Evolutionary conservation across 768 basidiomycete genomes (phyloP), one percentile per base, ranked within the genome.

Genomic region (Holtermannia corniformis): DNA sequence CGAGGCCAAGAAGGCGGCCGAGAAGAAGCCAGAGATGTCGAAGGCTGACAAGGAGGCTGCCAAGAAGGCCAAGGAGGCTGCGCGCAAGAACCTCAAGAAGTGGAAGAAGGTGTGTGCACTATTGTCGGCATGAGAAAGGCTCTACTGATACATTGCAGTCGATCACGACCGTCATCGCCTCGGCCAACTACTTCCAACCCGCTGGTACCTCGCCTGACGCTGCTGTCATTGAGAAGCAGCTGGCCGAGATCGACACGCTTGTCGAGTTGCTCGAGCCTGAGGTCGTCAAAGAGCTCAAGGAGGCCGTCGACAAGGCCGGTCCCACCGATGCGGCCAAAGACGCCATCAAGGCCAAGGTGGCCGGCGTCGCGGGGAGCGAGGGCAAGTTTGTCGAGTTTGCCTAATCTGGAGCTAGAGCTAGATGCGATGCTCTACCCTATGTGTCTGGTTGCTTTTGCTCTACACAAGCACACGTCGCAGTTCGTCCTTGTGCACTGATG

Each of bases 391-490:
- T 59, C 47, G 68, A 73, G 61, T 73, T 75, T 52, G 72, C 72
- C 4, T 73, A n/a, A n/a, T n/a, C n/a, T n/a, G n/a, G n/a, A n/a
- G n/a, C n/a, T n/a, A 65, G 50, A 49, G 2, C 14, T 44, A 20
- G n/a, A 11, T 4, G 37, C 37, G 23, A 20, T 49, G 32, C 48
- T n/a, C n/a, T n/a, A n/a, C n/a, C n/a, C n/a, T n/a, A n/a, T n/a
- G n/a, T n/a, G n/a, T n/a, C n/a, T n/a, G n/a, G n/a, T 37, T 37
- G 32, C 32, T 7, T 37, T 7, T 16, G 7, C 41, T 2, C 51
- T 75, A 91, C 50, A 87, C 78, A 67, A 93, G 71, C 13, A 95
- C 85, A 70, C 92, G 89, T 67, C 90, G 77, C 72, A 95, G 71
- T 70, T 91, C 85, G 82, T 87, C 90, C 56, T 80, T 79, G 54